Percentiles rank a stretch among this genome's conserved stretches.
phyloP scores from a whole-genome alignment of 139 green algal genomes.

The Tetradesmus obliquus region DNA sequence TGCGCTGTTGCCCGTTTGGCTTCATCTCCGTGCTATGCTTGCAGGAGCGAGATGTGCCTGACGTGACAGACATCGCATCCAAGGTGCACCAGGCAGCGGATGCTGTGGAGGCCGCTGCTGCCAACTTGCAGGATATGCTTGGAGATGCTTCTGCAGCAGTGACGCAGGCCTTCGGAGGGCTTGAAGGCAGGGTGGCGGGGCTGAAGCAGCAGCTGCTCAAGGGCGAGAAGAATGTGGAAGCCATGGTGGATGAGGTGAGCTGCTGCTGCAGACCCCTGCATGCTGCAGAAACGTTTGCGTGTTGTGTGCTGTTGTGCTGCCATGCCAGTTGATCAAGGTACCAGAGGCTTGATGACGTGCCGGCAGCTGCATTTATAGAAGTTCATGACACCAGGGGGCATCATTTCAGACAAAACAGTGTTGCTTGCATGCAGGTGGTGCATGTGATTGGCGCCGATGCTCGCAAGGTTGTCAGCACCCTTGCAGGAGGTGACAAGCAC shows the following conservation, averaged over 20 bases:
- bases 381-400: too few species aligned
- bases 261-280: neutral
- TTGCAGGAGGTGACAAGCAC: neutral
- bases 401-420: too few species aligned
- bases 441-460: neutral
- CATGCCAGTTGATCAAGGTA: too few species aligned
- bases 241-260: neutral
- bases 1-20: too few species aligned
- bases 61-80: neutral
- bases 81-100: neutral
- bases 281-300: neutral
- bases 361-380: too few species aligned
- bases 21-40: neutral
- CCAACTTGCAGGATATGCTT: neutral
- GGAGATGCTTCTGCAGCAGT: neutral
- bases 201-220: constrained; percentile 7
- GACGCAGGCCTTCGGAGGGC: neutral
- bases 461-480: neutral
- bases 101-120: neutral
- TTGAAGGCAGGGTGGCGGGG: neutral
- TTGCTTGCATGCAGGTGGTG: neutral
- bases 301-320: neutral
- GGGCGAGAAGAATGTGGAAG: neutral
- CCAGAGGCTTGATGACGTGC: too few species aligned
- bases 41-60: neutral